These are phyloP conservation scores for Trichoderma sp. DNA, from an alignment of 2,329 filamentous ascomycete genomes.

Conservation along the genomic window DNA sequence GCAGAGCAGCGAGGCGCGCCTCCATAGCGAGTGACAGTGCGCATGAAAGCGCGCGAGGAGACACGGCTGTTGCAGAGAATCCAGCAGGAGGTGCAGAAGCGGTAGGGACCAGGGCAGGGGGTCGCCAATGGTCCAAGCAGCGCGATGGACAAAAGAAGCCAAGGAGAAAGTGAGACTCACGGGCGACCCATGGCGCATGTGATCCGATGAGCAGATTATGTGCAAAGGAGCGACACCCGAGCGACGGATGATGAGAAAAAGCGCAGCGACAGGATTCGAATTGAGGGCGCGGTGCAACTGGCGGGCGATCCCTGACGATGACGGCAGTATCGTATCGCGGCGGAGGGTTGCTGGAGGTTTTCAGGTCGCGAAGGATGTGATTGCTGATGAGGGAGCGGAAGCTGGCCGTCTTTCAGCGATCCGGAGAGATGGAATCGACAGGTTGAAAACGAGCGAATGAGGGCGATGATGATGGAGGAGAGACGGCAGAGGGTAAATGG, in stretches of 20 bases:
- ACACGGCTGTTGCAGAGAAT: neutral
- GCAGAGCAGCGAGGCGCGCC: neutral
- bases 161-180: conserved; percentile 22
- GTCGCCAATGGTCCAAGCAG: neutral
- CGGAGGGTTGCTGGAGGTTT: neutral
- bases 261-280: neutral
- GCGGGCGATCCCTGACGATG: neutral
- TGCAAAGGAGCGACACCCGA: conserved; percentile 12
- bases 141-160: neutral
- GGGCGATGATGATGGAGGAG: conserved; percentile 13
- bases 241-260: neutral
- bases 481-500: conserved; percentile 10
- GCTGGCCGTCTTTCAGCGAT: neutral
- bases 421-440: conserved; percentile 1
- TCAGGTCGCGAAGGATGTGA: neutral
- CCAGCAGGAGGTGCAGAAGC: neutral
- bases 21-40: conserved; percentile 6
- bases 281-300: neutral
- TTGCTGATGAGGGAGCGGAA: neutral
- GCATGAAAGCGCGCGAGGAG: conserved; percentile 3
- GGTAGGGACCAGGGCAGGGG: neutral
- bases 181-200: conserved; percentile 27
- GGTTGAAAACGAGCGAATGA: neutral
- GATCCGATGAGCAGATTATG: neutral
- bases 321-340: neutral